phyloP scores from a whole-genome alignment of 768 basidiomycete species.

The Tremella mesenterica region DNA sequence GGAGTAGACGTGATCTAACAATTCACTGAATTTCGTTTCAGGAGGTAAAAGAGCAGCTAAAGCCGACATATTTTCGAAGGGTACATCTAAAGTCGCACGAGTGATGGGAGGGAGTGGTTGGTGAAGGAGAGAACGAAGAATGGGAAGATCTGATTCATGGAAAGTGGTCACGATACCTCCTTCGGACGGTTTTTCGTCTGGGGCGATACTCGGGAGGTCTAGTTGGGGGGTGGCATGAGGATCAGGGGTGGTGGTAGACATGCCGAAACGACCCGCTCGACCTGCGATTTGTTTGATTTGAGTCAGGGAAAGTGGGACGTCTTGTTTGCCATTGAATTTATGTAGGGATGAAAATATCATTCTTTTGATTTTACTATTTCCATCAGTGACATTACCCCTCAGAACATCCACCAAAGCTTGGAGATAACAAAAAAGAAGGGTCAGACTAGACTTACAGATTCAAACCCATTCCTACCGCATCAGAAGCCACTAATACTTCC shows the following conservation, averaged over 20 bases:
- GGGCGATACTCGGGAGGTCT: slow-evolving; percentile 2
- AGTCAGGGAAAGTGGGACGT: slow-evolving; percentile 55
- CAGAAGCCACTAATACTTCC: slow-evolving; percentile 84
- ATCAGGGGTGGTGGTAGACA: slow-evolving; percentile 32
- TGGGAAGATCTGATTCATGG: slow-evolving; percentile 54
- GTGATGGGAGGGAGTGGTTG: slow-evolving; percentile 51
- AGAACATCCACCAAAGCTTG: neutral
- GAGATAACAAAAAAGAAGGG: neutral
- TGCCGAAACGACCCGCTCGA: slow-evolving; percentile 79
- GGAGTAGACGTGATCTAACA: slow-evolving; percentile 41
- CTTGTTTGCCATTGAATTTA: slow-evolving; percentile 57
- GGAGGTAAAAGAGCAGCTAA: slow-evolving; percentile 43
- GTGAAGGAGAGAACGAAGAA: slow-evolving; percentile 54
- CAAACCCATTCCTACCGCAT: slow-evolving; percentile 94
- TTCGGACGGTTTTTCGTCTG: slow-evolving; percentile 24
- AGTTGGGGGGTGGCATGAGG: too few relatives aligned
- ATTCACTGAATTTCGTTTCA: slow-evolving; percentile 33
- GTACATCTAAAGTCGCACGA: slow-evolving; percentile 50
- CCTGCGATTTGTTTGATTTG: slow-evolving; percentile 92
- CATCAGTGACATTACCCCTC: neutral
- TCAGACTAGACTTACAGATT: slow-evolving; percentile 65
- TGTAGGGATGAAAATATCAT: slow-evolving; percentile 63
- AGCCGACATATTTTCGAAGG: slow-evolving; percentile 20
- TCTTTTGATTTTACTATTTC: slow-evolving; percentile 74
- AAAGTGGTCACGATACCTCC: slow-evolving; percentile 70